Base-by-base conservation (phyloP, 1,284 basidiomycete genomes). In the Moesziomyces sp. region DNA sequence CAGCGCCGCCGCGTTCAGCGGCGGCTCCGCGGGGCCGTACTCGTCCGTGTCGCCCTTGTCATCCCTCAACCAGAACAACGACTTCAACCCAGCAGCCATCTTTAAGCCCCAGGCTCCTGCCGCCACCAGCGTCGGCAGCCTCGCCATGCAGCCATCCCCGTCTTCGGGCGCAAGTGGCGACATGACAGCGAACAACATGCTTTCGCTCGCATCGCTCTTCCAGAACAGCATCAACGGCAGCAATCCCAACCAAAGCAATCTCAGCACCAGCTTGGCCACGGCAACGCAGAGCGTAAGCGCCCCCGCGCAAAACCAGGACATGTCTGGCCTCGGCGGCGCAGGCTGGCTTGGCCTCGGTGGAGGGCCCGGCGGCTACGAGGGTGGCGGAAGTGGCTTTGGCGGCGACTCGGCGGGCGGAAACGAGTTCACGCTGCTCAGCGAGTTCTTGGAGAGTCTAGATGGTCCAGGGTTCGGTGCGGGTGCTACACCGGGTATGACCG, bases 321-420 rank as follows among this genome's bases (percentile, higher is more conserved):
- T 68, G 44, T 43, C 63, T 5, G 61, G 65, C 16, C 63, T 83
- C 3, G 76, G 77, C 44, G 76, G 80, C 34, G 80, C 81, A 7
- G 78, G 79, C 3, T 83, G 78, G 74, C 58, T 83, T 6, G 81
- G 80, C 2, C 48, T 83, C 5, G 81, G 81, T 11, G 81, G 81
- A 16, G 65, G 68, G 18, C 55, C 69, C 5, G 72, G 71, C 10
- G 66, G 74, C 5, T 58, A 58, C 50, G 56, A 65, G 53, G 75
- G 57, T 8, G 70, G 72, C 19, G 70, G 72, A 21, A 68, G 66
- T 21, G 71, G 70, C n/a, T 69, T 77, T 40, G 66, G 67, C 7
- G 79, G 80, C 9, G 80, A 82, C 51, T 73, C 69, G 14, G 80
- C 77, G 18, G 79, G 79, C 3, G 81, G 81, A 3, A 76, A 76